These are phyloP conservation scores for Pythium sp. DNA, from an alignment of 352 stramenopile genomes.

Conservation along the genomic window DNA sequence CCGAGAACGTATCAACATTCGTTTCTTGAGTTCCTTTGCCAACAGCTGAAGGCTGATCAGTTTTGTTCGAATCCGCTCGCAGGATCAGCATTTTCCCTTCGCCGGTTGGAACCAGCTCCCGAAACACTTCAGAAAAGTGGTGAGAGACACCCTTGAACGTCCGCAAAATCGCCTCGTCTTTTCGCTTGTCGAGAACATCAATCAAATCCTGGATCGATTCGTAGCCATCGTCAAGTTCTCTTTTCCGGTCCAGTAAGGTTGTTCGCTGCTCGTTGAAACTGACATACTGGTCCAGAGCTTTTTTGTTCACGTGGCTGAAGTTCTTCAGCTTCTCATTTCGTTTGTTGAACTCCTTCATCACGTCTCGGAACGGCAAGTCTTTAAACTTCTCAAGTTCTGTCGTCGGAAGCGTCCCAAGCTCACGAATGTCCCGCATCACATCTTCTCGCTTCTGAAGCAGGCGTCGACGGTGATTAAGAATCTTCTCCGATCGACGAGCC, in stretches of 20 bases:
- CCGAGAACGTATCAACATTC: constrained; percentile 92
- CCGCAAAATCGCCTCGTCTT: constrained; percentile 98
- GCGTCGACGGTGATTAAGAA: constrained; percentile 73
- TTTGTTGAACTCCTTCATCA: constrained; percentile 94
- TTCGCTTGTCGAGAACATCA: constrained; percentile 93
- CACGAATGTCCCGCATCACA: constrained; percentile 95
- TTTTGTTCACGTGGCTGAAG: constrained; percentile 99
- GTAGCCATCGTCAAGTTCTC: constrained; percentile 95
- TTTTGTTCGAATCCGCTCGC: constrained; percentile 58
- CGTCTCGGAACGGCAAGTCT: constrained; percentile 78
- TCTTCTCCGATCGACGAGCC: constrained; percentile 75
- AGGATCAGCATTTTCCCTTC: constrained; percentile 97
- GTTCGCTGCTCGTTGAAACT: constrained; percentile 95
- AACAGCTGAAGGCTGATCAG: constrained; percentile 14
- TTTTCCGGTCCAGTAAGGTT: constrained; percentile 92
- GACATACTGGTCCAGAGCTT: constrained; percentile 99
- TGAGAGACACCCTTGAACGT: constrained; percentile 98
- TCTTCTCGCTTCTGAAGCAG: constrained; percentile 91
- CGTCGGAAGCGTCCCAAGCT: constrained; percentile 94
- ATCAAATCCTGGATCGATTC: constrained; percentile 86
- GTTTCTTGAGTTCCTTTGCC: constrained; percentile 25
- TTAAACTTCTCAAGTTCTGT: constrained; percentile 93
- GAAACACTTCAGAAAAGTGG: constrained; percentile 98
- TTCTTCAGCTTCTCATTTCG: constrained; percentile 97
- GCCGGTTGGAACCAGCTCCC: constrained; percentile 96